Evolutionary conservation across 139 green algal genomes (phyloP).

Genomic region (Chlamydomonas incerta): DNA sequence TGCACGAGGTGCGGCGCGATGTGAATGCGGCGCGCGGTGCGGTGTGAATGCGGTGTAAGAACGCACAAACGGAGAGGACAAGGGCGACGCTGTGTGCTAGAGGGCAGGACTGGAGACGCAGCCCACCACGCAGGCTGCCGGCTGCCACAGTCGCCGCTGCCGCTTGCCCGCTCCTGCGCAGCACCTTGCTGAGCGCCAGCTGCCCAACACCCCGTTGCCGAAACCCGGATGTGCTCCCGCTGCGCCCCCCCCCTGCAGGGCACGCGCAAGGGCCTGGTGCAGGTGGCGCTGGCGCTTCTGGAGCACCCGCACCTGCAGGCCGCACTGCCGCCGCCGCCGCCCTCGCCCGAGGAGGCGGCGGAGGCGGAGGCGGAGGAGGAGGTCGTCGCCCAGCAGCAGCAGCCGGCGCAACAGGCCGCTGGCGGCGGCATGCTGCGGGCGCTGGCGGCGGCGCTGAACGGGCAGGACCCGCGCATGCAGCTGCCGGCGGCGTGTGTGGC

Average conservation of each 20-base stretch:
- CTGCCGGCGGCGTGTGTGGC: background rate
- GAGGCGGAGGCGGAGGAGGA: background rate
- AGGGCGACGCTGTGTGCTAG: background rate
- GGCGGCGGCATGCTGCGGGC: background rate
- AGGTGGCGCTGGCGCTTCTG: slow-evolving; percentile 1
- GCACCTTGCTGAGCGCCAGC: no score
- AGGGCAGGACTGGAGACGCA: no score
- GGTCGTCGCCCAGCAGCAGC: background rate
- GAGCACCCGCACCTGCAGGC: background rate
- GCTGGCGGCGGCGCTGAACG: background rate
- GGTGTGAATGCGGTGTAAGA: no score
- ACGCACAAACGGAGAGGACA: no score
- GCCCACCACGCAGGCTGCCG: no score
- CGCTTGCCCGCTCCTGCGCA: no score
- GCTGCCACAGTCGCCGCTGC: no score
- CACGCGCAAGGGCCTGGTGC: slow-evolving; percentile 14
- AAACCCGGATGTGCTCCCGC: no score
- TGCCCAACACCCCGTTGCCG: background rate
- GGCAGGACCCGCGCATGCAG: slow-evolving; percentile 11
- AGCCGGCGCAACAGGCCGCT: background rate
- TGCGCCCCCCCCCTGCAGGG: background rate
- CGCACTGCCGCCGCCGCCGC: background rate
- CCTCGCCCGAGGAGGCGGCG: no score
- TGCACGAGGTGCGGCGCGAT: background rate
- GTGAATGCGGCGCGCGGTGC: background rate